Evolutionary conservation across 2,329 filamentous ascomycete species (phyloP), one percentile per base, ranked within the genome.

Genomic region (Cryoendolithus antarcticus): DNA sequence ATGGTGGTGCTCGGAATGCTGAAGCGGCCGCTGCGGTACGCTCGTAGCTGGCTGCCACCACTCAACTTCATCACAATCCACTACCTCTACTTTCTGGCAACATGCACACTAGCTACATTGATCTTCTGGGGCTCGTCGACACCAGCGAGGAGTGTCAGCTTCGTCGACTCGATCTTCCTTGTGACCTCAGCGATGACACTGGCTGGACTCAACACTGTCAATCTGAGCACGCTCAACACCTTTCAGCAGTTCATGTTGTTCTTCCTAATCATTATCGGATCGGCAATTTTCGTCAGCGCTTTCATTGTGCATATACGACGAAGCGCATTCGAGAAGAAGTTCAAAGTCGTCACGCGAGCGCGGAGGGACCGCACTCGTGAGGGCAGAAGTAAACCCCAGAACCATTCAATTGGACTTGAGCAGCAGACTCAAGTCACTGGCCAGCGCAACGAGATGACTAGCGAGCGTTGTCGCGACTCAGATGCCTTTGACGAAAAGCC

Each of bases 231-330:
- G 21, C 53, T 84, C 50, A 82, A 75, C 30, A 77, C 72, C 0
- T 80, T 77, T 52, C 80, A 85, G 56, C 81, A 85, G 55, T 61
- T 73, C 21, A 59, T 81, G 30, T 63, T 85, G 7, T 81, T 77
- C 49, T 42, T 77, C 3, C 62, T 82, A 32, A 78, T 84, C 44
- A 63, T 83, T 34, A 54, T 80, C 6, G 81, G 81, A 1, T 77
- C 76, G 39, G 66, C 73, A 9, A 74, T 83, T n/a, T 75, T 77
- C 52, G 75, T 84, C 2, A 79, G 74, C 1, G 71, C 74, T 28
- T 74, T 72, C 46, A 79, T 81, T 3, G 70, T 84, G 3, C 59
- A 71, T 34, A 68, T 77, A 6, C 65, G 79, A 30, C 74, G 71
- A 49, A 62, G 65, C 42, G 74, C 73, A 8, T 84, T 84, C 47